These are phyloP conservation scores for Miamiensis avidus DNA, from an alignment of 169 alveolate species.

Conservation along the genomic window DNA sequence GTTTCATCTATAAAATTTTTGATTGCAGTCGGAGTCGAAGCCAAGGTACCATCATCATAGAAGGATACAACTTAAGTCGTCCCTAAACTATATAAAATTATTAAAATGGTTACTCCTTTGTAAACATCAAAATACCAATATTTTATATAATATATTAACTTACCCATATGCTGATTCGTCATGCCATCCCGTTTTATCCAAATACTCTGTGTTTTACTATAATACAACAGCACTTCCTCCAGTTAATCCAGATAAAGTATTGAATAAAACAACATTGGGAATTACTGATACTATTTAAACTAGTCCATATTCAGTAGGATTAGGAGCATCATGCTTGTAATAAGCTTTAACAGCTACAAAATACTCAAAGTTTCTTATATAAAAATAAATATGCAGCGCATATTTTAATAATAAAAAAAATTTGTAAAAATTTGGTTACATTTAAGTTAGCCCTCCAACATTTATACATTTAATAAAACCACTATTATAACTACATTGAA, in stretches of 20 bases:
- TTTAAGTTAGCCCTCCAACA: not conserved
- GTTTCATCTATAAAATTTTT: not conserved
- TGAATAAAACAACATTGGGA: not conserved
- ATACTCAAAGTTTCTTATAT: not conserved
- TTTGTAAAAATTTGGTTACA: not conserved
- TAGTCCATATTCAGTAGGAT: not conserved
- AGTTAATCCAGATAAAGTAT: not conserved
- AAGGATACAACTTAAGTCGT: not conserved
- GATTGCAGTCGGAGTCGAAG: not conserved
- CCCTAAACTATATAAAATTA: not conserved
- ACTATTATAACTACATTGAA: not conserved
- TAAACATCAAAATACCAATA: no score
- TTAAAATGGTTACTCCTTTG: not conserved
- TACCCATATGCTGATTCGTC: not conserved
- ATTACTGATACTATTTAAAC: not conserved
- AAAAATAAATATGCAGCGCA: not conserved
- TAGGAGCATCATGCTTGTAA: not conserved
- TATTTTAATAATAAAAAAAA: no score
- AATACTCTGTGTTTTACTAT: not conserved
- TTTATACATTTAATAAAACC: not conserved
- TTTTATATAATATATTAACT: no score
- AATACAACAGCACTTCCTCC: not conserved
- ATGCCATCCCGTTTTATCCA: not conserved
- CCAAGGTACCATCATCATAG: not conserved
- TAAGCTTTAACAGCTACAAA: not conserved